phyloP scores from a whole-genome alignment of 805 yeast species.

The Sungouiozyma intestinalis region DNA sequence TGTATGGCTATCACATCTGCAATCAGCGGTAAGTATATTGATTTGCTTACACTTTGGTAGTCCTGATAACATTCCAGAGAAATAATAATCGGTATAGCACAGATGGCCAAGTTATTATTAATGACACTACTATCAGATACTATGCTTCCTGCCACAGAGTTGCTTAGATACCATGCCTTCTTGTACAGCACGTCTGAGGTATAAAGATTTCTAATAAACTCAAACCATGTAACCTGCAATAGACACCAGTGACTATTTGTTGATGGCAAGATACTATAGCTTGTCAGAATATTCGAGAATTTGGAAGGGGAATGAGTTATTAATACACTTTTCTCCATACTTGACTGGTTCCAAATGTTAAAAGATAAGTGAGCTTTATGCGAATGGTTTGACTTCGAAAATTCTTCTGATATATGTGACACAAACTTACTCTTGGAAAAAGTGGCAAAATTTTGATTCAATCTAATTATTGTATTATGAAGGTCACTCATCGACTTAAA shows the following conservation, averaged over 20 bases:
- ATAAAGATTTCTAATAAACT: constrained; percentile 10
- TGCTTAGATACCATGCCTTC: constrained; percentile 4
- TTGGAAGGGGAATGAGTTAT: constrained; percentile 6
- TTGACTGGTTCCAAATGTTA: not conserved
- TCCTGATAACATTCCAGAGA: constrained; percentile 2
- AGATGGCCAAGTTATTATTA: constrained; percentile 14
- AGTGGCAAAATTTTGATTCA: constrained; percentile 6
- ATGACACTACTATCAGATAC: constrained; percentile 10
- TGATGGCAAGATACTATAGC: constrained; percentile 5
- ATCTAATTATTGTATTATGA: constrained; percentile 9
- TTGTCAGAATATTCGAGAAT: constrained; percentile 5
- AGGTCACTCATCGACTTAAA: constrained; percentile 10
- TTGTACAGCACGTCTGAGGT: constrained; percentile 5
- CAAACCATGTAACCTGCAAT: constrained; percentile 20
- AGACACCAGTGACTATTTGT: constrained; percentile 17
- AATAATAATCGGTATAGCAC: constrained; percentile 11
- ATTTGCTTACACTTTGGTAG: constrained; percentile 2
- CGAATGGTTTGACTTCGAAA: not conserved
- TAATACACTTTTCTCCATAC: constrained; percentile 1
- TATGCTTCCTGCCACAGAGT: not conserved
- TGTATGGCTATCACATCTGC: constrained; percentile 12
- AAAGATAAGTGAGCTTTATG: not conserved
- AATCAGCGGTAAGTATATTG: constrained; percentile 9
- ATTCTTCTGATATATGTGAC: not conserved
- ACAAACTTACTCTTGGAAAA: not conserved